Conservation (phyloP, 441 rosid genomes). For the Mallotus japonicus region DNA sequence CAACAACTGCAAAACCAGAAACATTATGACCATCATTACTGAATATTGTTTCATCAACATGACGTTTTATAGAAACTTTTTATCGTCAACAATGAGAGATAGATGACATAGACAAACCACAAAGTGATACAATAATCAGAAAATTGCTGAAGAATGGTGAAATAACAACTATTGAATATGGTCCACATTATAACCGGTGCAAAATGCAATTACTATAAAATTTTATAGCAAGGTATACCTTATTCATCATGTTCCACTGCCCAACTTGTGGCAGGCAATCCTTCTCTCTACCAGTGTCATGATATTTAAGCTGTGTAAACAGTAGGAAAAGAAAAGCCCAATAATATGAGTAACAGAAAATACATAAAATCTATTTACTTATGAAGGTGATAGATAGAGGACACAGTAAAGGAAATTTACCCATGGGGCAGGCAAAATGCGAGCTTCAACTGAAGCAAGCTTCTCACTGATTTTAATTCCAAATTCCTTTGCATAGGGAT, state of each 20-base stretch:
- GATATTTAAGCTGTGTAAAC: conserved; percentile 77
- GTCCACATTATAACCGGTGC: no score
- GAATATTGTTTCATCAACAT: not conserved
- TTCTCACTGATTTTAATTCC: conserved; percentile 78
- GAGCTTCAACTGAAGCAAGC: conserved; percentile 96
- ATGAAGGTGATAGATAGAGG: not conserved
- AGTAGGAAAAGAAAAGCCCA: not conserved
- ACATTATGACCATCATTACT: not conserved
- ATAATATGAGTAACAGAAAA: not conserved
- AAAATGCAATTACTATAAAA: not conserved
- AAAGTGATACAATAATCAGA: not conserved
- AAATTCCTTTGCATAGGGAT: conserved; percentile 81
- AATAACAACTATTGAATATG: not conserved
- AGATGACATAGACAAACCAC: not conserved
- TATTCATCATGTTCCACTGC: conserved; percentile 97
- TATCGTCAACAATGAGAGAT: not conserved
- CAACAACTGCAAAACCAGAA: not conserved
- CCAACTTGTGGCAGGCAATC: conserved; percentile 85
- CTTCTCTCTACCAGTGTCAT: conserved; percentile 85
- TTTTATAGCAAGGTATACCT: conserved; percentile 40
- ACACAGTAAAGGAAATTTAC: conserved; percentile 31
- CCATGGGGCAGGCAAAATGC: conserved; percentile 89
- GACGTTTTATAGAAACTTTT: not conserved
- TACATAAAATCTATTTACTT: not conserved
- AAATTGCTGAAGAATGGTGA: not conserved